Percentiles rank a stretch among this genome's conserved stretches.
Evolutionary conservation across 305 asterid species (phyloP).

Genomic region (Solanum hybrid): DNA sequence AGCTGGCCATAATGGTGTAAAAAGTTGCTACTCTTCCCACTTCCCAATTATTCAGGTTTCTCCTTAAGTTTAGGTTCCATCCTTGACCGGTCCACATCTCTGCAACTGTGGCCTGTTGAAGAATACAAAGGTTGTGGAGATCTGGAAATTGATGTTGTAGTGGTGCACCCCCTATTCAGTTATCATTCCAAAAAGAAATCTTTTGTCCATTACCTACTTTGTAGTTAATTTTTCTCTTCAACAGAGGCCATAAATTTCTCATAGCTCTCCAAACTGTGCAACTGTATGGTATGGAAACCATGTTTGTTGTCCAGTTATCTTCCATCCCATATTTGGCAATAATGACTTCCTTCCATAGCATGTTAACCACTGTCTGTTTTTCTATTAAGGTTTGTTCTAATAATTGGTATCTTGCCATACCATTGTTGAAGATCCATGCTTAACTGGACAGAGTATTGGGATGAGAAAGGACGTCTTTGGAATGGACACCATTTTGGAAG

Average conservation of each 20-base stretch:
- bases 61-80: too few relatives aligned
- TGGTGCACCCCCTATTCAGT: neutral
- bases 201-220: neutral
- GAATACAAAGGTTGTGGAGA: neutral
- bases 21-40: too few relatives aligned
- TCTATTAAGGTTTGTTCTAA: neutral
- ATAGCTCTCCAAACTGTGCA: neutral
- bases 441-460: neutral
- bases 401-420: neutral
- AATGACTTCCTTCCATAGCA: neutral
- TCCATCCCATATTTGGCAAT: neutral
- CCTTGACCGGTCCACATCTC: too few relatives aligned
- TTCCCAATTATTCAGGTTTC: too few relatives aligned
- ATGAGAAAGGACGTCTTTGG: neutral
- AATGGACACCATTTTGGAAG: neutral
- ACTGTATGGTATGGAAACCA: neutral
- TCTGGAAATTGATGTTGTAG: neutral
- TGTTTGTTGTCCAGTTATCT: neutral
- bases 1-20: too few relatives aligned
- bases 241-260: neutral
- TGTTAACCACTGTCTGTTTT: neutral
- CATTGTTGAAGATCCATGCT: neutral
- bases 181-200: neutral
- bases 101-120: too few relatives aligned
- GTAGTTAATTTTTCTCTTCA: neutral